Evolutionary conservation across 2,329 filamentous ascomycete species (phyloP), one percentile per base, ranked within the genome.

Genomic region (Calonectria pauciramosa): DNA sequence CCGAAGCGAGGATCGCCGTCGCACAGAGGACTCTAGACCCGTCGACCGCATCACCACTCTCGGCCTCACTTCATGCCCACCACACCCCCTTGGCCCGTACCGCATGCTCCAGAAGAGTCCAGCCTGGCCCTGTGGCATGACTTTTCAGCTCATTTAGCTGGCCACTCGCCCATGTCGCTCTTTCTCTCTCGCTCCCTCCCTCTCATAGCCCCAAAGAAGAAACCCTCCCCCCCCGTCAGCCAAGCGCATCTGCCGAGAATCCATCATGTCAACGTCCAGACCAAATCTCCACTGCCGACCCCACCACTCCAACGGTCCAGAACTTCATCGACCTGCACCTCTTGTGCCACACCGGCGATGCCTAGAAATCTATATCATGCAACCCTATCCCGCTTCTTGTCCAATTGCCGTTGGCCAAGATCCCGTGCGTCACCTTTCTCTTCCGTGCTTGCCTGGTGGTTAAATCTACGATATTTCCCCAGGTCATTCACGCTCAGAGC

Each of bases 251-350:
- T 70, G 59, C 54, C 70, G 72, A 75, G 20, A 74, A 74, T 65
- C 47, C 59, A 70, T 59, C 54, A 66, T 68, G 64, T 68, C 70
- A 68, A 41, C 38, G 51, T 72, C 64, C 56, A 36, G 34, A 10
- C 30, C n/a, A 44, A 47, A 47, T 63, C 70, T 49, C 74, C 72
- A 73, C 68, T 69, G 26, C 70, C 74, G 73, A 75, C 78, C 78
- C 78, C 78, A 79, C 78, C 77, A 71, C 68, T 70, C 71, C 70
- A 73, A 80, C 75, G 80, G 80, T 81, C 80, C 79, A 80, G 80
- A 81, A 80, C 80, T 80, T 75, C 70, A 81, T 81, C 71, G 80
- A 81, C 80, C 80, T 81, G 80, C 80, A 80, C 74, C 72, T 80
- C 74, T 73, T 78, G 80, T 80, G 80, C 80, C 80, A 81, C 80